Evolutionary conservation across 257 asterid genomes (phyloP), one percentile per base, ranked within the genome.

Genomic region (Jacaranda copaia): DNA sequence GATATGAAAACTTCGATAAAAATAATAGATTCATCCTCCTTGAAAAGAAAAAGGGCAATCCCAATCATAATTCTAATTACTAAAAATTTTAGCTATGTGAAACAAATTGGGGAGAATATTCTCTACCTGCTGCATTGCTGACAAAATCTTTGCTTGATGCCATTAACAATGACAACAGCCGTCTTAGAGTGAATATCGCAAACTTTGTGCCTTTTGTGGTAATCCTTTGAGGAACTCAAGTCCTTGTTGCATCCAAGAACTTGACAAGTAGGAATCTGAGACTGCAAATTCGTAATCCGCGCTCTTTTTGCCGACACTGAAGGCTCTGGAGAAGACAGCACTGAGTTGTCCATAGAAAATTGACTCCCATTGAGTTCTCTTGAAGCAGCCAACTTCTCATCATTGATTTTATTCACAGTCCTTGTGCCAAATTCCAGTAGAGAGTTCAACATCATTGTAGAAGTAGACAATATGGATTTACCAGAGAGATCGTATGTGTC

Each of bases 81-180:
- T 42, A 6, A 46, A 7, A 52, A 13, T 10, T 13, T 10, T 45
- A 73, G 11, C 14, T 36, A 39, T 20, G 36, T 3, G 18, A 57
- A 51, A 19, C 18, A 63, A 19, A 55, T 15, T 15, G 38, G 40
- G 4, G n/a, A 46, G 62, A 57, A 25, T 46, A 60, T 52, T 6
- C 10, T 59, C 68, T 68, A 89, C 97, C 96, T 84, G 91, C 97
- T 92, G 78, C 97, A 92, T 80, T 92, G 97, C 83, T 92, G 97
- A 73, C 97, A 92, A 60, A 92, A 92, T 80, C 97, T 76, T 81
- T 92, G 92, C 76, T 85, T 84, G 20, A 83, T 82, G 75, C 92
- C 91, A 16, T 86, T 84, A 39, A 91, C 94, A 20, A 89, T 60
- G 59, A 92, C 97, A 35, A 81, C 80, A 76, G 94, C 84, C 10